Evolutionary conservation across 129 eudicot species (phyloP), one percentile per base, ranked within the genome.

Genomic region (Tagetes erecta): DNA sequence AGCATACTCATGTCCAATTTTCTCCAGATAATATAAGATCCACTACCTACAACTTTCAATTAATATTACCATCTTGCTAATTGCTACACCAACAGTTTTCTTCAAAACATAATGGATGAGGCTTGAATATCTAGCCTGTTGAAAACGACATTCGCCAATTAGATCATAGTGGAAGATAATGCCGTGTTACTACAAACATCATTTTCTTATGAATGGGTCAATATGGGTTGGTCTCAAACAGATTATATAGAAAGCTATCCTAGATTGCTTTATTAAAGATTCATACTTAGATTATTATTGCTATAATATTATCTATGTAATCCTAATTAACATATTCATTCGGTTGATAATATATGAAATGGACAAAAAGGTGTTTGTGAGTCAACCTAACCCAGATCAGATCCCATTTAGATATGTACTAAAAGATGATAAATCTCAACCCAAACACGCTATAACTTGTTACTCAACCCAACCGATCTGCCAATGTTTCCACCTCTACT

Each of bases 1-100:
- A 84, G 87, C 88, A 83, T 60, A 89, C 87, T 92, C 98, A 92
- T 92, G 85, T 73, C 98, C 90, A 87, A 80, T 55, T 85, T n/a
- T 68, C 82, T 73, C 33, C 73, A 33, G 34, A 14, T 64, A 37
- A 37, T 35, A 12, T 62, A 62, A 12, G 30, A 35, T 72, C 59
- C 75, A 56, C 80, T 31, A 40, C 34, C 83, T 46, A 44, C 70
- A 71, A 75, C 71, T 69, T 67, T 64, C 56, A 38, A 80, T 41
- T 38, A 75, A 31, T 20, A 38, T 27, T 63, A 45, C 1, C 49
- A 64, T 64, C 67, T 33, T 31, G 64, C 64, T 58, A 3, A 39
- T 58, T 31, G 64, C 40, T 58, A 58, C 40, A 58, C 38, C 39
- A 10, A 58, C n/a, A 8, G 39, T 58, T 58, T 62, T 37, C 67